Base-by-base conservation (phyloP, 176 grass and related monocot species). In the Phyllostachys edulis region DNA sequence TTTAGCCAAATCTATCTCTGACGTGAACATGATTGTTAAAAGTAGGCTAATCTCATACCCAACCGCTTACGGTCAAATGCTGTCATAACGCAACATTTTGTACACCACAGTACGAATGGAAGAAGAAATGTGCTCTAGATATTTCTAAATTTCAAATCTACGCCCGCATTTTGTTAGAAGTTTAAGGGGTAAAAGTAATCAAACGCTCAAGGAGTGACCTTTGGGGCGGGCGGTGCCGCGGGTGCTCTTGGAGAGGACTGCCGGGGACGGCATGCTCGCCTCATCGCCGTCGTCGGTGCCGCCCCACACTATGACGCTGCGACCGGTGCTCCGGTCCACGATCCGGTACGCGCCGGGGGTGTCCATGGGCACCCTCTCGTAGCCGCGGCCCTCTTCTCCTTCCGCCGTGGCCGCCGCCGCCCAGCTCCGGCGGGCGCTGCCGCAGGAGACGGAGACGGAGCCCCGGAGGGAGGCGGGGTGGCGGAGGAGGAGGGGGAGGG, bases 221-320 rank as follows among this genome's bases (percentile, higher is more conserved):
- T 26, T 88, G 42, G 71, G 39, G 64, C 76, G 69, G 63, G 75
- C 60, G 51, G 65, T 27, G 46, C 18, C 29, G 54, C 39, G 69
- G 3, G 86, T 36, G 29, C 26, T 79, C 77, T 79, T 82, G 51
- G 92, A 92, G 64, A 97, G 88, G 60, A 81, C 88, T 13, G 85
- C 82, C 51, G 84, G 76, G 45, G 92, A 93, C 15, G 95, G 86
- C 63, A 91, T 52, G 75, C 40, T 45, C 6, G 75, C 36, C 7
- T 68, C 73, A 45, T 73, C 87, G 37, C 56, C 50, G 23, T 94
- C 86, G 47, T 79, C 60, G 42, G 56, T 27, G 46, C 18, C 29
- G 45, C 39, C 95, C 92, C 92, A 97, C 45, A 97, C 92, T 64
- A 98, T 91, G 79, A 95, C 76, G 39, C 90, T 84, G 47, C 87